Percentiles rank a stretch among this genome's conserved stretches.
Conservation (phyloP, 176 grass and related monocot species). For the Secale cereale region DNA sequence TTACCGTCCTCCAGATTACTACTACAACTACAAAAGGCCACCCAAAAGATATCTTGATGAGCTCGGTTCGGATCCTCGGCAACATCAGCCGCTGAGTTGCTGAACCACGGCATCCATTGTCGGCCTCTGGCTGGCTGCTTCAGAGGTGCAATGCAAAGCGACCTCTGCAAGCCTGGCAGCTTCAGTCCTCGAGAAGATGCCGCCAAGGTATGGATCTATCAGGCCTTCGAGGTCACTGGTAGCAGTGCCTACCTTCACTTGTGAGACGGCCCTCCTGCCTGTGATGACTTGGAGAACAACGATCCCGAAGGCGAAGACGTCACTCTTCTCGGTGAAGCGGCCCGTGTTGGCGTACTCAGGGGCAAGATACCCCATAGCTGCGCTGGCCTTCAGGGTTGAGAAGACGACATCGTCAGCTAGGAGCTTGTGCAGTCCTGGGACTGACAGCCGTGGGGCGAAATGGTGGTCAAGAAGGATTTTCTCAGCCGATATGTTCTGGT, state of each 20-base stretch:
- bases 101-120: slow-evolving; percentile 69
- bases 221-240: slow-evolving; percentile 39
- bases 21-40: slow-evolving; percentile 2
- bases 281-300: slow-evolving; percentile 76
- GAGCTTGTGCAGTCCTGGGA: slow-evolving; percentile 83
- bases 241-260: slow-evolving; percentile 20
- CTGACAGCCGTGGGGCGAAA: slow-evolving; percentile 48
- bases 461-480: slow-evolving; percentile 83
- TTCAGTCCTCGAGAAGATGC: slow-evolving; percentile 56
- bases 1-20: no score
- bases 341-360: slow-evolving; percentile 67
- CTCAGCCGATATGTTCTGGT: slow-evolving; percentile 88
- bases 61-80: slow-evolving; percentile 3
- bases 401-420: slow-evolving; percentile 82
- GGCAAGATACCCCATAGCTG: slow-evolving; percentile 89
- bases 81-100: slow-evolving; percentile 41
- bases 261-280: slow-evolving; percentile 57
- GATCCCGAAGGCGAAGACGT: slow-evolving; percentile 79
- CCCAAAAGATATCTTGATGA: slow-evolving; percentile 5
- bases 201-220: slow-evolving; percentile 45
- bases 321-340: slow-evolving; percentile 94
- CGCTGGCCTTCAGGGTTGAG: slow-evolving; percentile 83
- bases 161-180: slow-evolving; percentile 45
- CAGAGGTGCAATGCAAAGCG: slow-evolving; percentile 52
- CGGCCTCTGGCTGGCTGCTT: slow-evolving; percentile 54